Evolutionary conservation across 2,329 filamentous ascomycete species (phyloP), one percentile per base, ranked within the genome.

Genomic region (Grosmannia clavigera): DNA sequence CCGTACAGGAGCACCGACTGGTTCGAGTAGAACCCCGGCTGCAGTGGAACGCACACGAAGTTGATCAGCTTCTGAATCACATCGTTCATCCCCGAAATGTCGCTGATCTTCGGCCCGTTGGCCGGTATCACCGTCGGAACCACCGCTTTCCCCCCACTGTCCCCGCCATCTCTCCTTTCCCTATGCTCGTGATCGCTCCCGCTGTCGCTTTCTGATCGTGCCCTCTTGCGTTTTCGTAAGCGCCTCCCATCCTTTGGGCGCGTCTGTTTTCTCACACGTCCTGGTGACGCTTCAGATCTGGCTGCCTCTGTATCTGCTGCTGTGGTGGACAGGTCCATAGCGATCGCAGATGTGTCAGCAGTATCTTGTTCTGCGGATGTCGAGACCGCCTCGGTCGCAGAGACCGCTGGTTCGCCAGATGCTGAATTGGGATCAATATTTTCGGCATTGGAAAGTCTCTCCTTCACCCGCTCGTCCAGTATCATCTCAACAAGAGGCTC

Each of bases 1-100:
- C 90, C 90, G 71, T 95, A 87, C 5, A 95, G 78, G 29, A 95
- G 74, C 19, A 95, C 85, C 62, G 88, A 88, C 55, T 86, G 82
- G 43, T 86, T 84, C 50, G 87, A 84, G 43, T 83, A 79, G 64
- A 86, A 78, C 0, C 87, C 85, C 35, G 78, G 79, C 22, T 84
- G 79, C 69, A 95, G 82, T 2, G 90, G 90, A 64, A 90, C 78
- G 50, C 88, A 85, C 12, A 94, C 78, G 31, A 88, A 79, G 64
- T 89, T 81, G 62, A 86, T 83, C 59, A 92, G 75, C 65, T 88
- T 79, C 55, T 81, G 74, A 54, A 90, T 83, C 19, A 92, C 82
- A 64, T 84, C 79, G 62, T 90, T 86, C 61, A 94, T 81, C 11
- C 90, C 90, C 57, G 88, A 90, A 53, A 95, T 76, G 68, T 92